Conservation (phyloP, 83 land plant species). For the Picea abies region DNA sequence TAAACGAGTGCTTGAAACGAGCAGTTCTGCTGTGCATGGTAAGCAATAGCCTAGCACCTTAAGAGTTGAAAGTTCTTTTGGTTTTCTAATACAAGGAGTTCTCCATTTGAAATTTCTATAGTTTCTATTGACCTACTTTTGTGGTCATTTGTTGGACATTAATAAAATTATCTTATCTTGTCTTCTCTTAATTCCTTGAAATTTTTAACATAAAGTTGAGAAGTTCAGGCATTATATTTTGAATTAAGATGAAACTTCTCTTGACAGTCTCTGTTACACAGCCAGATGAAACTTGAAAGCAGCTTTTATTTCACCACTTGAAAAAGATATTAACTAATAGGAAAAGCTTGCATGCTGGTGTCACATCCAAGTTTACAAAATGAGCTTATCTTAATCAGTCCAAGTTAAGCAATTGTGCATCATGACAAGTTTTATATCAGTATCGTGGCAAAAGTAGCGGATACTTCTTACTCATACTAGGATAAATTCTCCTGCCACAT, state of each 20-base stretch:
- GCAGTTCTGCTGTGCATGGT: slow-evolving; percentile 38
- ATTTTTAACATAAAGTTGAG: not conserved
- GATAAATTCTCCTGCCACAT: too few species aligned
- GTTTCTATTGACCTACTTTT: too few species aligned
- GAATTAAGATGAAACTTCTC: not conserved
- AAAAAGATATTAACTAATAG: too few species aligned
- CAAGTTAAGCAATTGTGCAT: not conserved
- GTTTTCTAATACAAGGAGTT: not conserved
- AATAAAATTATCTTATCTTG: too few species aligned
- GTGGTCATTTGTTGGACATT: too few species aligned
- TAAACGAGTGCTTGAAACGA: slow-evolving; percentile 28
- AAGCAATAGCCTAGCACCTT: slow-evolving; percentile 1
- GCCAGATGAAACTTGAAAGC: not conserved
- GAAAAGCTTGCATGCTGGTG: not conserved
- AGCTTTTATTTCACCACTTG: not conserved
- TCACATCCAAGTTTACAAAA: not conserved
- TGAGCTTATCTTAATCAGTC: not conserved
- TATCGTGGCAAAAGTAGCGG: too few species aligned
- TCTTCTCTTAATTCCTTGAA: too few species aligned
- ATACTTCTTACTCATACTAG: too few species aligned
- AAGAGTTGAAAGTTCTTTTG: not conserved
- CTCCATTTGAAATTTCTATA: not conserved
- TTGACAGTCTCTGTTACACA: not conserved
- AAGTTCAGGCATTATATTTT: not conserved
- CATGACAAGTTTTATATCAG: slow-evolving; percentile 2